Base-by-base conservation (phyloP, 331 rosid species). In the Cucumis variabilis region DNA sequence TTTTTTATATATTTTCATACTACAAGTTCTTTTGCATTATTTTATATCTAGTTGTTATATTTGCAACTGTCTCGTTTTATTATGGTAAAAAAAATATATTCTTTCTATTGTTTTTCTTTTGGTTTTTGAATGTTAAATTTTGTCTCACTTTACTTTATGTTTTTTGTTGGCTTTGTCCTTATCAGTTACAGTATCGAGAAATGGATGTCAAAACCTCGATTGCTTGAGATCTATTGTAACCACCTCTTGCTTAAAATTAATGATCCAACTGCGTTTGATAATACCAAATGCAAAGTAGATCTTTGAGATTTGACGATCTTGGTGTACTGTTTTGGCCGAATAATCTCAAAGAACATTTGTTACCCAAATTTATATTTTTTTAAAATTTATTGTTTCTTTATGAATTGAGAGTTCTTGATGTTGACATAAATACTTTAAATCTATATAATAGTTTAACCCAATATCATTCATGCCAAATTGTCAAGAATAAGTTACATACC, bases 241-340 rank as follows among this genome's bases (percentile, higher is more conserved):
- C 33, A 5, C 2, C 13, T n/a, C 23, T 13, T 11, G 37, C 62
- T 76, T 23, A 48, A 76, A 33, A 76, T 76, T 23, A 76, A 76
- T 14, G 30, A 1, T 48, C 0, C 82, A 6, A 76, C 82, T 13
- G 10, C 82, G 0, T 48, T 76, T 0, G 82, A 76, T 76, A 48
- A 76, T 48, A n/a, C 28, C 6, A 76, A 76, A 76, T 76, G 82
- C 82, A 48, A 1, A 46, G 82, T 76, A 37, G 82, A 76, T 48
- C 13, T 76, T 48, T 76, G 63, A 76, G 82, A 48, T 46, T 14
- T 41, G 58, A 44, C 20, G 11, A 6, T 44, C 48, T 19, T 16
- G 66, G 1, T 5, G 8, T 9, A 5, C 3, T 9, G 41, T 68
- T 68, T 21, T 6, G 19, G 23, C 25, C 33, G n/a, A 33, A 72